Evolutionary conservation across 805 yeast species (phyloP).

Genomic region (Saccharomycopsis sp.): DNA sequence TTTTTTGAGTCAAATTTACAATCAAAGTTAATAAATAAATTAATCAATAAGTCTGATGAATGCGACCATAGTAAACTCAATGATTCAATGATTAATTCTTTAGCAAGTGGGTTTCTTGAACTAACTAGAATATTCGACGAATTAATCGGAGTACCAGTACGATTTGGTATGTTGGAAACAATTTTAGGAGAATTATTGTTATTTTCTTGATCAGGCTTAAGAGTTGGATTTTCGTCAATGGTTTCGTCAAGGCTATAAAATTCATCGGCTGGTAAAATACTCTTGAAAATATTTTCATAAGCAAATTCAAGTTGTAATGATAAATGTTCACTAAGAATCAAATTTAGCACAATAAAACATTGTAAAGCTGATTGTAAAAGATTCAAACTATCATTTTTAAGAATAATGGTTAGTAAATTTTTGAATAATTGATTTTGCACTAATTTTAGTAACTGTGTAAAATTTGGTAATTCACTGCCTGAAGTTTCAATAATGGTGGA

Average conservation of each 20-base stretch:
- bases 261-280: conserved; percentile 34
- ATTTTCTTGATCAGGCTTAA: not conserved
- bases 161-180: conserved; percentile 19
- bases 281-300: conserved; percentile 49
- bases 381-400: conserved; percentile 61
- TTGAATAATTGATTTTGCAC: conserved; percentile 79
- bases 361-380: conserved; percentile 68
- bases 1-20: conserved; percentile 76
- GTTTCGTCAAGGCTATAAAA: conserved; percentile 18
- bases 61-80: conserved; percentile 75
- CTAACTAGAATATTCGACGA: too few relatives aligned
- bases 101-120: conserved; percentile 32
- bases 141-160: conserved; percentile 27
- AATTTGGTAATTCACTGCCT: conserved; percentile 44
- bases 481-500: conserved; percentile 74
- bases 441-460: conserved; percentile 44
- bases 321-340: conserved; percentile 53
- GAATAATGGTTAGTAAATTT: conserved; percentile 69
- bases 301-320: conserved; percentile 77
- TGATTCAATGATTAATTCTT: conserved; percentile 79
- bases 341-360: conserved; percentile 59
- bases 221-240: conserved; percentile 10
- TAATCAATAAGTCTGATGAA: conserved; percentile 66
- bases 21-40: conserved; percentile 73
- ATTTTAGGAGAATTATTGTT: not conserved